Base-by-base conservation (phyloP, 1,284 basidiomycete genomes). In the Pulveroboletus sp. region DNA sequence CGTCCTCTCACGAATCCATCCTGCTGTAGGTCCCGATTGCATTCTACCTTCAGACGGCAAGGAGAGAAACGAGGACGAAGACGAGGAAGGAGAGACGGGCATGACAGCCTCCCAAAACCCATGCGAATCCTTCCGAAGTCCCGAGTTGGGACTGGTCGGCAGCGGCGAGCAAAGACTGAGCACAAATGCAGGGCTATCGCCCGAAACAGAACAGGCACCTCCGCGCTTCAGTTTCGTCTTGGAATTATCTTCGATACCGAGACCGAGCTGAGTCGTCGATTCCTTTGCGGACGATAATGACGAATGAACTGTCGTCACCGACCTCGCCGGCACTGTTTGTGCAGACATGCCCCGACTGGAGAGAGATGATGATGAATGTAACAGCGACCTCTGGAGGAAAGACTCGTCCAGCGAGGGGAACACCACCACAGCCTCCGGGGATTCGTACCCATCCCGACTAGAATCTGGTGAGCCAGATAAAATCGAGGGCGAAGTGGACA, bases 91-190 rank as follows among this genome's bases (percentile, higher is more conserved):
- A 12, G 65, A 70, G 8, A 56, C 16, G 10, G 63, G 57, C 12
- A 41, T 53, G 29, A 58, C 37, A n/a, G 65, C 53, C 19, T 68
- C 67, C 66, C 69, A 71, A 44, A 71, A 71, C n/a, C 69, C 66
- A 6, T 70, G 69, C 15, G 60, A 50, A 60, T 66, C 60, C 49
- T 58, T 70, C 17, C 56, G 56, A 32, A 68, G 52, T 11, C 42
- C 64, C 17, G 46, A 36, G 13, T 48, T 50, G 10, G 52, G 53
- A 57, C 57, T 62, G 41, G 49, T 56, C 8, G 46, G 49, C 16
- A 55, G 56, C 15, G 67, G 52, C 16, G 61, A 62, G 33, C 40
- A 48, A 15, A 50, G 48, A 56, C 45, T 57, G 29, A 35, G 54
- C 45, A 7, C 53, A 24, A 52, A 37, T 26, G 56, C 49, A 32